A percentile compares a stretch with the other conserved stretches of the same genome.
These are phyloP conservation scores for Emergomyces africanus DNA, from an alignment of 2,329 filamentous ascomycete species.

Conservation along the genomic window DNA sequence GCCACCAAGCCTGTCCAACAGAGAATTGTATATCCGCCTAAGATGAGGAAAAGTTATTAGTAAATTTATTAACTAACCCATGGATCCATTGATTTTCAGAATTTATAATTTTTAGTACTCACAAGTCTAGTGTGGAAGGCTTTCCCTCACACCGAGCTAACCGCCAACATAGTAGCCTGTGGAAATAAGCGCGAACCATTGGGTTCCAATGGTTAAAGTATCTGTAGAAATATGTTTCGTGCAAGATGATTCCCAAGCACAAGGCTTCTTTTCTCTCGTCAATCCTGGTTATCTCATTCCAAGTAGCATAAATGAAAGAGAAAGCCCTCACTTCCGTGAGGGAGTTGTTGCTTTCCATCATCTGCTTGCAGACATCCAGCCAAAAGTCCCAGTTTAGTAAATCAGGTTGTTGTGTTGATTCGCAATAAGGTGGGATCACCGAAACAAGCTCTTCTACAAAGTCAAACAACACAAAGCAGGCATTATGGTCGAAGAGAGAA, in stretches of 20 bases:
- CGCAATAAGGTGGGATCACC: constrained; percentile 49
- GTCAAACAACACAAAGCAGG: constrained; percentile 83
- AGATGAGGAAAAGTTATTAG: not conserved
- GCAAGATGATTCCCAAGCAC: constrained; percentile 63
- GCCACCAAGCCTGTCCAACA: constrained; percentile 55
- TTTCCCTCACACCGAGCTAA: constrained; percentile 63
- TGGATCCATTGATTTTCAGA: not conserved
- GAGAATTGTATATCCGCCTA: constrained; percentile 56
- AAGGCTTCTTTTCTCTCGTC: constrained; percentile 54
- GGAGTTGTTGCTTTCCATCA: constrained; percentile 73
- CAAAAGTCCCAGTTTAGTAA: constrained; percentile 73
- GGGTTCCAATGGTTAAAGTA: constrained; percentile 93
- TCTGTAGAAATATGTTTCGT: constrained; percentile 60
- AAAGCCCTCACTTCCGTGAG: constrained; percentile 80
- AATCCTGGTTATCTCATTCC: constrained; percentile 58
- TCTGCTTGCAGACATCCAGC: constrained; percentile 65
- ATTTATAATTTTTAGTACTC: constrained; percentile 28
- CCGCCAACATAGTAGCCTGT: constrained; percentile 82
- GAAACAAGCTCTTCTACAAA: constrained; percentile 71
- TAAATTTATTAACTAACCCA: constrained; percentile 12
- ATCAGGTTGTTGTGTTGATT: constrained; percentile 33
- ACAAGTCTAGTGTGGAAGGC: constrained; percentile 53
- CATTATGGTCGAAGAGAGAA: constrained; percentile 67
- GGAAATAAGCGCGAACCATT: constrained; percentile 88
- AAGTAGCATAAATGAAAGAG: constrained; percentile 67